Base-by-base conservation (phyloP, 331 rosid species). In the Acacia pycnantha region DNA sequence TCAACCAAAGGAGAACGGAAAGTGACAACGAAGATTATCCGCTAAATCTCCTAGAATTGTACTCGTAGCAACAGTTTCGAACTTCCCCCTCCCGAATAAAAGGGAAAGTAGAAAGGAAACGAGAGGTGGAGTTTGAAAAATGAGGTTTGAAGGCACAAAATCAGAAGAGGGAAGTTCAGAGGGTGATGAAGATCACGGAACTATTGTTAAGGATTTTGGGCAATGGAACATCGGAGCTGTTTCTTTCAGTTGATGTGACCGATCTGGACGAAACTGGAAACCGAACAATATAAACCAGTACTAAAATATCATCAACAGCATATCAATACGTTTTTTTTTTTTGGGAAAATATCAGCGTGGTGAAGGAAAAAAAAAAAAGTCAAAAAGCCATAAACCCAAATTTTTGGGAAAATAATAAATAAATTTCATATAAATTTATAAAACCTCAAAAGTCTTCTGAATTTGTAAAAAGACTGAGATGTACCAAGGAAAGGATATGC, bases 201-300 rank as follows among this genome's bases (percentile, higher is more conserved):
- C 61, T 35, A 53, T 13, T 16, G 67, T 24, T 44, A 26, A n/a
- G 69, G 72, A 68, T 47, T 29, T 53, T 54, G 24, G 59, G 68
- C 53, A 26, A 70, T 18, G 64, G 51, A 58, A 43, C 64, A 73
- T 81, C 77, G 58, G 11, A 70, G 84, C 66, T 75, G 78, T 74
- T 70, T n/a, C 29, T 54, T 82, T 33, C 59, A 27, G 73, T 59
- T 78, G 80, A 19, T 18, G 65, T 58, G 69, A 59, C 79, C 77
- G 77, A 87, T 61, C 84, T 66, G 82, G 73, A 68, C 81, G 69
- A 66, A 76, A 54, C 37, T 66, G 77, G 67, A 68, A 79, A 50
- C 40, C 29, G 22, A 43, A 54, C 26, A 33, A 64, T 59, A 78
- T 37, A 22, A 59, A 24, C 66, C 66, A 59, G 16, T 59, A 24